These are phyloP conservation scores for Wallacemonas collosoma DNA, from an alignment of 208 protist genomes.

Conservation along the genomic window DNA sequence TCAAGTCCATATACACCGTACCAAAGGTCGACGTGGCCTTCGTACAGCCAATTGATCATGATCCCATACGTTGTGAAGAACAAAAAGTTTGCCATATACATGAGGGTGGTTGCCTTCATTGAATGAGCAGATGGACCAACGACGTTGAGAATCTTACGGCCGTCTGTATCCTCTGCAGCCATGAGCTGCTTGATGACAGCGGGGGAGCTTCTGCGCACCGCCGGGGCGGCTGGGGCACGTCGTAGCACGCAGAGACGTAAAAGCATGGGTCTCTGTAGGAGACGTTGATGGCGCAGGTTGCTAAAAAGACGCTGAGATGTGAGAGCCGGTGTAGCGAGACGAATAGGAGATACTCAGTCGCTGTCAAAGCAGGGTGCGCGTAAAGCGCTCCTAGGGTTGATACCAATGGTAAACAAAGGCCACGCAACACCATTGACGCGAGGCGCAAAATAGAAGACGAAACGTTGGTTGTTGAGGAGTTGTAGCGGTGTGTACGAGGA, in stretches of 20 bases:
- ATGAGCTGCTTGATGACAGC: slow-evolving; percentile 4
- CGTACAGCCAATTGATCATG: slow-evolving; percentile 83
- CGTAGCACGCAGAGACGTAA: background rate
- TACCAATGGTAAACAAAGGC: no score
- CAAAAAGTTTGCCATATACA: slow-evolving; percentile 37
- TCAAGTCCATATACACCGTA: slow-evolving; percentile 74
- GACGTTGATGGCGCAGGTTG: background rate
- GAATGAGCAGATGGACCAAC: slow-evolving; percentile 24
- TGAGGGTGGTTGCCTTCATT: slow-evolving; percentile 23
- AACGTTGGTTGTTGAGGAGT: no score
- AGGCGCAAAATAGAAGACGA: no score
- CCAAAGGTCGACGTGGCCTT: slow-evolving; percentile 80
- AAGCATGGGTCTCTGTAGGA: background rate
- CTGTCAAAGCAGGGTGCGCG: no score
- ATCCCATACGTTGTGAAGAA: slow-evolving; percentile 70
- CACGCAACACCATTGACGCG: no score
- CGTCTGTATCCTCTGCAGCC: slow-evolving; percentile 3
- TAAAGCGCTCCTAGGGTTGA: no score
- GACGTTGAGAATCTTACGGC: slow-evolving; percentile 27
- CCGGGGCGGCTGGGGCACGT: background rate
- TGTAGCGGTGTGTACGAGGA: no score
- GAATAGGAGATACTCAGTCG: no score
- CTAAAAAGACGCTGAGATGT: background rate
- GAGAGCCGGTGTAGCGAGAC: no score
- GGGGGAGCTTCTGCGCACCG: background rate